Evolutionary conservation across 2,329 filamentous ascomycete species (phyloP).

Genomic region (Leptographium radiaticola): DNA sequence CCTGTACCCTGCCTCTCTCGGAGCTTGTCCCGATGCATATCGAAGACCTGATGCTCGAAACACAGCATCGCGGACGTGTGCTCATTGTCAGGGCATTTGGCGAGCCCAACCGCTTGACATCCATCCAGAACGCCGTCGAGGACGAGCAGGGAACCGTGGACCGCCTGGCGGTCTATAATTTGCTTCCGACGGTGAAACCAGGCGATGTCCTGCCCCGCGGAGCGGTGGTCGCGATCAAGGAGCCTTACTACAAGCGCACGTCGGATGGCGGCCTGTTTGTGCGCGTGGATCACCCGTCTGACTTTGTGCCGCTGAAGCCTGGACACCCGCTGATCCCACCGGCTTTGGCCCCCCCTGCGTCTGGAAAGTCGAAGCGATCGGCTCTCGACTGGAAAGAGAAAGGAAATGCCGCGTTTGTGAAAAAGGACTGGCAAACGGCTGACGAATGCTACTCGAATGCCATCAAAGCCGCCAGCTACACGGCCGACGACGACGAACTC

Average conservation of each 20-base stretch:
- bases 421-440: not conserved
- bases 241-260: slow-evolving; percentile 23
- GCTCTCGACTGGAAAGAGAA: slow-evolving; percentile 4
- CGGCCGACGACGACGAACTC: slow-evolving; percentile 11
- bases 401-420: slow-evolving; percentile 8
- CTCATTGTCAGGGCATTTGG: slow-evolving; percentile 5
- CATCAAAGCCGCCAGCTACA: slow-evolving; percentile 16
- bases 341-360: slow-evolving; percentile 3
- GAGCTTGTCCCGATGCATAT: slow-evolving; percentile 4
- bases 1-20: slow-evolving; percentile 4
- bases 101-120: slow-evolving; percentile 1
- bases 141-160: slow-evolving; percentile 63
- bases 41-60: slow-evolving; percentile 7
- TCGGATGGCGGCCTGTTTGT: slow-evolving; percentile 19
- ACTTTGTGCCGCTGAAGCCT: slow-evolving; percentile 18
- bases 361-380: slow-evolving; percentile 2
- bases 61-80: slow-evolving; percentile 9
- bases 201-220: not conserved
- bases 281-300: slow-evolving; percentile 23
- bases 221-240: slow-evolving; percentile 20
- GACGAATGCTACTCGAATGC: slow-evolving; percentile 2
- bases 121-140: slow-evolving; percentile 44
- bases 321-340: slow-evolving; percentile 19
- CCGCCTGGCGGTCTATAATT: slow-evolving; percentile 53
- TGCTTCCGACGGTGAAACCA: not conserved